Conservation (phyloP, 2,329 filamentous ascomycete species). For the Sclerotinia glacialis region DNA sequence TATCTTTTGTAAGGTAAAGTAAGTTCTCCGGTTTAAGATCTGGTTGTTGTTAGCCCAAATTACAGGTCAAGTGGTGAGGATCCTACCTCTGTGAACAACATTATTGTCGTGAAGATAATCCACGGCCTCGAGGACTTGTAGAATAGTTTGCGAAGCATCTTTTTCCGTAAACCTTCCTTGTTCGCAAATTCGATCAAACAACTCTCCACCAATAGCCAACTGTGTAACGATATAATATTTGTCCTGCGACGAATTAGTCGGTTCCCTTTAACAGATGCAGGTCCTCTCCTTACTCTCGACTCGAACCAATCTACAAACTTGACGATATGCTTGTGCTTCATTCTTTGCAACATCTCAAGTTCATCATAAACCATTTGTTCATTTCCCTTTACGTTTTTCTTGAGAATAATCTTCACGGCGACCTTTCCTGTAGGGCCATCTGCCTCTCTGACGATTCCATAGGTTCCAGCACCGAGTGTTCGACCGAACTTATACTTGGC, state of each 20-base stretch:
- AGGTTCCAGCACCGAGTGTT: constrained; percentile 93
- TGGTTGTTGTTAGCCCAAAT: constrained; percentile 42
- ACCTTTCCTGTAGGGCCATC: constrained; percentile 82
- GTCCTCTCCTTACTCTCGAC: constrained; percentile 66
- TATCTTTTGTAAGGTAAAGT: constrained; percentile 78
- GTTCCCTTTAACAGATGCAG: no score
- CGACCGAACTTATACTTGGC: constrained; percentile 87
- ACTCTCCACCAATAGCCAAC: constrained; percentile 88
- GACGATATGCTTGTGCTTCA: constrained; percentile 94
- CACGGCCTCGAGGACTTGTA: constrained; percentile 88
- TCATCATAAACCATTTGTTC: constrained; percentile 99
- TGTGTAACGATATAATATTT: constrained; percentile 99
- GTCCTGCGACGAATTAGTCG: constrained; percentile 57
- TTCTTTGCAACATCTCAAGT: constrained; percentile 83
- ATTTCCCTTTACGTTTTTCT: constrained; percentile 98
- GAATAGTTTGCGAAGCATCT: constrained; percentile 86
- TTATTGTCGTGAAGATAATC: constrained; percentile 93
- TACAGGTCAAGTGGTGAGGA: neutral
- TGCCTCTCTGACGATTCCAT: constrained; percentile 96
- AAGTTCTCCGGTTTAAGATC: constrained; percentile 98
- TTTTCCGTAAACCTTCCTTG: constrained; percentile 98
- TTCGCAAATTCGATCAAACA: constrained; percentile 98
- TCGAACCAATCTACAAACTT: constrained; percentile 99
- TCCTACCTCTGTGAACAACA: constrained; percentile 85
- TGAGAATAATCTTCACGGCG: constrained; percentile 97